Conservation (phyloP, 192 early-diverging fungal species). For the Mortierella alpina region DNA sequence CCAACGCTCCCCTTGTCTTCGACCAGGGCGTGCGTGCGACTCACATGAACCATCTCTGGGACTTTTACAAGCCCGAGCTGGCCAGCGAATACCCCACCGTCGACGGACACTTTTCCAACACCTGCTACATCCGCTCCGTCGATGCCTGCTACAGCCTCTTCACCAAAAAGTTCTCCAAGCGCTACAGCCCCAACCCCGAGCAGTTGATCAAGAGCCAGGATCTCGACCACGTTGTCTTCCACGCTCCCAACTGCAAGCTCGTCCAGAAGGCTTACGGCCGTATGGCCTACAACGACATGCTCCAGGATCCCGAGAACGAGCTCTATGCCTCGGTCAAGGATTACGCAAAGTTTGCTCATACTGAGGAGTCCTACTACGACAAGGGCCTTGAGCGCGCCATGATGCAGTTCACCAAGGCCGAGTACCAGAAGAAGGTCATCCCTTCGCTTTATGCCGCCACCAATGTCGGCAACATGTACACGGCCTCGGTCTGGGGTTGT, state of each 20-base stretch:
- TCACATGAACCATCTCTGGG: slow-evolving; percentile 97
- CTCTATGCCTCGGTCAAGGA: slow-evolving; percentile 52
- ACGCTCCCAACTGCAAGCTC: slow-evolving; percentile 98
- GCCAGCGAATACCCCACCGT: slow-evolving; percentile 97
- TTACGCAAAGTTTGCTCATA: slow-evolving; percentile 53
- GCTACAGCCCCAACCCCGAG: slow-evolving; percentile 39
- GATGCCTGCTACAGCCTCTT: slow-evolving; percentile 91
- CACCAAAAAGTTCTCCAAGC: slow-evolving; percentile 67
- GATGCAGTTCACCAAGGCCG: slow-evolving; percentile 79
- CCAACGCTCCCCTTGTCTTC: slow-evolving; percentile 93
- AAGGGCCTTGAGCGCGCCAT: slow-evolving; percentile 95
- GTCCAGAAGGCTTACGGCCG: slow-evolving; percentile 96
- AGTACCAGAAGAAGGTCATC: slow-evolving; percentile 79
- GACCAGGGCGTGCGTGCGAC: slow-evolving; percentile 88
- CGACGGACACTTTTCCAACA: slow-evolving; percentile 94
- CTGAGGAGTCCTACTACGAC: slow-evolving; percentile 84
- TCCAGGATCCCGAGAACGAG: slow-evolving; percentile 76
- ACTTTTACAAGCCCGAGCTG: slow-evolving; percentile 99
- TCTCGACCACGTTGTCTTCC: slow-evolving; percentile 90
- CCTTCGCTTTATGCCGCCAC: slow-evolving; percentile 84
- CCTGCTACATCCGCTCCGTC: slow-evolving; percentile 91
- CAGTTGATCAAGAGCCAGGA: slow-evolving; percentile 58
- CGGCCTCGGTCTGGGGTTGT: slow-evolving; percentile 68
- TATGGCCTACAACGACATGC: slow-evolving; percentile 92
- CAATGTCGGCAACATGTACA: slow-evolving; percentile 97